Percentiles rank a stretch among this genome's conserved stretches.
These are phyloP conservation scores for Oldenlandia corymbosa DNA, from an alignment of 257 asterid genomes.

Conservation along the genomic window DNA sequence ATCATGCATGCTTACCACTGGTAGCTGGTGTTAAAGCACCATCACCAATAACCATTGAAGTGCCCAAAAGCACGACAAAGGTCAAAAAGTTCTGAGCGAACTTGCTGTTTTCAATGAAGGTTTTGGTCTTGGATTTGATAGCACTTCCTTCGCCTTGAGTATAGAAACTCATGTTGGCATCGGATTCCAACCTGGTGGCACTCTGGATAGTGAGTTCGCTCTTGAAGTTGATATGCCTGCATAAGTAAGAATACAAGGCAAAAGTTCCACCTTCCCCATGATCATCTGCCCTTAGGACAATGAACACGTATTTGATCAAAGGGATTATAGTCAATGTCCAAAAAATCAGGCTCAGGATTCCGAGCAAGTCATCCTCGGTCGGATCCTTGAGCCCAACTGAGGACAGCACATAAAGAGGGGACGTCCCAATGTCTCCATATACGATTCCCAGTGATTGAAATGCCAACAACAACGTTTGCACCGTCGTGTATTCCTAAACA, in stretches of 20 bases:
- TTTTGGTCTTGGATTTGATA: slow-evolving; percentile 14
- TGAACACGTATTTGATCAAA: slow-evolving; percentile 28
- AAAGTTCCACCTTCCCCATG: slow-evolving; percentile 37
- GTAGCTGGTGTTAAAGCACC: slow-evolving; percentile 81
- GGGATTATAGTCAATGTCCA: slow-evolving; percentile 29
- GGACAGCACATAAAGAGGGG: not conserved
- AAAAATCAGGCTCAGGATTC: slow-evolving; percentile 26
- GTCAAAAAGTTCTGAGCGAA: slow-evolving; percentile 15
- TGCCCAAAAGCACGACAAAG: slow-evolving; percentile 45
- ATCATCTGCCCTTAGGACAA: slow-evolving; percentile 32
- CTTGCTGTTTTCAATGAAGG: slow-evolving; percentile 17
- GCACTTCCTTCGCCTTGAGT: slow-evolving; percentile 15
- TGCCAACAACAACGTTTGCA: slow-evolving; percentile 5
- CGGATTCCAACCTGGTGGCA: no score
- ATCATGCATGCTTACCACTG: slow-evolving; percentile 41
- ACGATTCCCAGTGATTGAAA: not conserved
- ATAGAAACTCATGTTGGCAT: slow-evolving; percentile 18
- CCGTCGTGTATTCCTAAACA: not conserved
- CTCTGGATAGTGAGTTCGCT: slow-evolving; percentile 12
- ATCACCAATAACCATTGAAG: slow-evolving; percentile 88
- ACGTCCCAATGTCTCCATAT: not conserved
- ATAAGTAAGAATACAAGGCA: slow-evolving; percentile 17
- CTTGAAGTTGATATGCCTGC: slow-evolving; percentile 18
- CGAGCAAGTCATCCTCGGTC: slow-evolving; percentile 26
- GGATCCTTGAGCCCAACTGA: slow-evolving; percentile 5